Base-by-base conservation (phyloP, 345 rosid genomes). In the Linum tenue region DNA sequence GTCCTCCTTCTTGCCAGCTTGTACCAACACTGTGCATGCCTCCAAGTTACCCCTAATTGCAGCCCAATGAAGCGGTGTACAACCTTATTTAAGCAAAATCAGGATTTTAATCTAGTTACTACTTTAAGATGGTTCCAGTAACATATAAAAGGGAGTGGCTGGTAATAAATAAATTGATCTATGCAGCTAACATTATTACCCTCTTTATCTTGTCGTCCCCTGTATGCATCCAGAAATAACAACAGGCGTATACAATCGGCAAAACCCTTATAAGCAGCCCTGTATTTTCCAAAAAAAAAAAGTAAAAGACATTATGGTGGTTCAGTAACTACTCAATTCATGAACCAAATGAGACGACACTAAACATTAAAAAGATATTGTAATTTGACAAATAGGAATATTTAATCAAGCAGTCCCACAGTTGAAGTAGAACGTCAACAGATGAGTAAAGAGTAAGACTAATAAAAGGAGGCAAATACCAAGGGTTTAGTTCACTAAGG, bases 211-310 rank as follows among this genome's bases (percentile, higher is more conserved):
- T 87, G 99, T 14, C 92, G 92, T 67, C 91, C 91, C 77, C 92
- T 85, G 65, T 91, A 86, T 37, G 95, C 92, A 76, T 91, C 97
- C 69, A 94, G 79, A 79, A 91, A 94, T 69, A 94, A 77, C 39
- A 94, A 88, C 64, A 94, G 92, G 62, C 99, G 91, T 74, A 94
- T 84, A 64, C 87, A 91, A 81, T 94, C 99, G 16, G 92, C 90
- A 77, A 85, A 94, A 70, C 99, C 99, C 79, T 91, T 94, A 84
- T 94, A 94, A 55, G 97, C 99, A 62, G 97, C 99, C 97, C 96
- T 94, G 81, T 65, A 80, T 69, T 80, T 81, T 74, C 73, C 90
- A n/a, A n/a, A n/a, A n/a, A 80, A 80, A 72, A 67, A 67, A 65
- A 51, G 53, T 48, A n/a, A 9, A 15, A 48, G 9, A 48, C 9